Percentiles rank a stretch among this genome's conserved stretches.
phyloP scores from a whole-genome alignment of 1,284 basidiomycete species.

The Cryptococcus sp. region DNA sequence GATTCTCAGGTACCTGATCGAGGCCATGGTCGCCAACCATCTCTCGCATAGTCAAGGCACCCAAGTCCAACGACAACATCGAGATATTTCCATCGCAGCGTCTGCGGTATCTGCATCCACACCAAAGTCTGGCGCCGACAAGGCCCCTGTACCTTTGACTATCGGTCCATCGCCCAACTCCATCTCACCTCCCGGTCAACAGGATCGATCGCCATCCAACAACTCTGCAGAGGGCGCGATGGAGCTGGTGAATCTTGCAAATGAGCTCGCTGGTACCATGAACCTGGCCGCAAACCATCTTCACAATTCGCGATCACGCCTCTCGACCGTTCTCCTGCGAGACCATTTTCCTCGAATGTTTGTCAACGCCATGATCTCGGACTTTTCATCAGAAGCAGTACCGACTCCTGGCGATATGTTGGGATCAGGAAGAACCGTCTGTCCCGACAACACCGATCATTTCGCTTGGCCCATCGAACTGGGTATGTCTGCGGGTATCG shows the following conservation, averaged over 20 bases:
- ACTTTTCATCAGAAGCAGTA: conserved; percentile 31
- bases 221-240: neutral
- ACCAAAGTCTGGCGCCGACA: neutral
- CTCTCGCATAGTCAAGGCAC: conserved; percentile 27
- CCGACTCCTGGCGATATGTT: conserved; percentile 34
- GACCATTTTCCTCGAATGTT: conserved; percentile 33
- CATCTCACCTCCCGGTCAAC: conserved; percentile 12
- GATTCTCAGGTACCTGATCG: conserved; percentile 36
- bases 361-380: conserved; percentile 30
- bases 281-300: conserved; percentile 6
- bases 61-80: conserved; percentile 23
- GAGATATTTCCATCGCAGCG: conserved; percentile 17
- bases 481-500: conserved; percentile 39
- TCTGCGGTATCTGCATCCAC: conserved; percentile 2
- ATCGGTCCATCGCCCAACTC: conserved; percentile 17
- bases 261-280: neutral
- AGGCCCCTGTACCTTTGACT: too few species aligned
- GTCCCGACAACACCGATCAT: conserved; percentile 22
- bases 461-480: conserved; percentile 47
- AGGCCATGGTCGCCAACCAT: conserved; percentile 40
- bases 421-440: conserved; percentile 31
- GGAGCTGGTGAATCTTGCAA: neutral
- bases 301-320: conserved; percentile 31
- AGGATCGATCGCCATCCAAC: conserved; percentile 2
- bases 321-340: conserved; percentile 27